A percentile compares a stretch with the other conserved stretches of the same genome.
Evolutionary conservation across 2,329 filamentous ascomycete genomes (phyloP).

Genomic region (Xylariaceae sp.): DNA sequence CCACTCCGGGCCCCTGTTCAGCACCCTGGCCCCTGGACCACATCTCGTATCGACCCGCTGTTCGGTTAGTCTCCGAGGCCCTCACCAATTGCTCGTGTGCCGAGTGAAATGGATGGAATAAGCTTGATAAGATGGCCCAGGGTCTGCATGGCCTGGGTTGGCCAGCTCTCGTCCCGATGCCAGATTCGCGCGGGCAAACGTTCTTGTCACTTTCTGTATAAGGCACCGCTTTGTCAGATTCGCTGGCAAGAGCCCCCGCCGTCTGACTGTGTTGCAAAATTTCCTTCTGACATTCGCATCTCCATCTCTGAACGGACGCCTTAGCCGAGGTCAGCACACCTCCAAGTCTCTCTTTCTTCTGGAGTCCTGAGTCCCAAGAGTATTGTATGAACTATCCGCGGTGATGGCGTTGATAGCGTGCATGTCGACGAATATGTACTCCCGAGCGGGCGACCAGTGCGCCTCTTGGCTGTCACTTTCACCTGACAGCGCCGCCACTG

Average conservation of each 20-base stretch:
- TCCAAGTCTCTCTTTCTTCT: too few species aligned
- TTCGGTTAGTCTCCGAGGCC: conserved; percentile 10
- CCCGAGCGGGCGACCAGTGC: not conserved
- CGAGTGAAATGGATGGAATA: too few species aligned
- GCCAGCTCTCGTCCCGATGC: too few species aligned
- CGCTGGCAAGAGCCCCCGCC: not conserved
- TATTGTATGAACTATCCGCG: too few species aligned
- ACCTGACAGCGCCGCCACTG: not conserved
- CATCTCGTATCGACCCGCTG: conserved; percentile 19
- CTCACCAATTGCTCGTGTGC: conserved; percentile 1
- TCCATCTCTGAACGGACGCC: too few species aligned
- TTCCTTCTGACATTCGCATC: too few species aligned
- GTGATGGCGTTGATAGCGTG: too few species aligned
- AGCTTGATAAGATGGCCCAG: not conserved
- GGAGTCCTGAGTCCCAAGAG: too few species aligned
- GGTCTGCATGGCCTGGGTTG: not conserved
- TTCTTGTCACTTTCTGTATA: conserved; percentile 17
- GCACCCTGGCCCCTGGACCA: not conserved
- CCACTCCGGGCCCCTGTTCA: not conserved
- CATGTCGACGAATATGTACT: too few species aligned
- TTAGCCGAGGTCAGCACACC: too few species aligned
- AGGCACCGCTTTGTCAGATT: too few species aligned
- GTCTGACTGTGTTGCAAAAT: too few species aligned
- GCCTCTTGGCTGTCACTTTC: conserved; percentile 7
- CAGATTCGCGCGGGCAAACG: not conserved